Base-by-base conservation (phyloP, 192 early-diverging fungal genomes). In the Chytriomyces sp. region DNA sequence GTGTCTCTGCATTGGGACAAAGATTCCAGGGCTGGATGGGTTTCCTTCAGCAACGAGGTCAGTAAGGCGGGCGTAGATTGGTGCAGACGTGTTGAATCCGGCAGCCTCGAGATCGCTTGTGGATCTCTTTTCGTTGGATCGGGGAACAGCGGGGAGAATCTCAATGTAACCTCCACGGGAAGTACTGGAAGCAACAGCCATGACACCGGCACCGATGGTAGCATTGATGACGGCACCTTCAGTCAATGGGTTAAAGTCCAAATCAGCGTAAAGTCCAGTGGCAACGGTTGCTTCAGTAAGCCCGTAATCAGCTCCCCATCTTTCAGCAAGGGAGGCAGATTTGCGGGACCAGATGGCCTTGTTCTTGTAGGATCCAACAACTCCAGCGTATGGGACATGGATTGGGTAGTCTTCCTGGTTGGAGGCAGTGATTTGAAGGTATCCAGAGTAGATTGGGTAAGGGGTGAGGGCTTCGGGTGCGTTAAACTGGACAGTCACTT, bases 401-500 rank as follows among this genome's bases (percentile, higher is more conserved):
- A 11, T 46, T 48, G 23, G 43, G 53, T 44, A 13, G 60, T 77
- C n/a, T 44, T 13, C 53, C 53, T 13, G 13, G 53, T 16, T 61
- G 72, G 28, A 13, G 70, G 35, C 35, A 35, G 35, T 35, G 35
- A 35, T 35, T 35, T 35, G 3, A 35, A 35, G 35, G 35, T 35
- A 35, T 35, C 35, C 35, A 35, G 35, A 35, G 35, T 35, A 35
- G 35, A 35, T 35, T 35, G 35, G 35, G 35, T 35, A 35, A 0
- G 35, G 35, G 48, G 62, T 47, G 62, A 65, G 61, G 45, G 44
- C 61, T 7, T 16, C 47, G 45, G 83, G 81, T 20, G 79, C 63
- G 23, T 59, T 79, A 76, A 83, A 28, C 7, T 67, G 70, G 78
- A 80, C 64, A 26, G 26, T 80, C 66, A 84, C 60, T 47, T 35